phyloP scores from a whole-genome alignment of 495 filamentous ascomycete genomes.

The Penicillium arizonense region DNA sequence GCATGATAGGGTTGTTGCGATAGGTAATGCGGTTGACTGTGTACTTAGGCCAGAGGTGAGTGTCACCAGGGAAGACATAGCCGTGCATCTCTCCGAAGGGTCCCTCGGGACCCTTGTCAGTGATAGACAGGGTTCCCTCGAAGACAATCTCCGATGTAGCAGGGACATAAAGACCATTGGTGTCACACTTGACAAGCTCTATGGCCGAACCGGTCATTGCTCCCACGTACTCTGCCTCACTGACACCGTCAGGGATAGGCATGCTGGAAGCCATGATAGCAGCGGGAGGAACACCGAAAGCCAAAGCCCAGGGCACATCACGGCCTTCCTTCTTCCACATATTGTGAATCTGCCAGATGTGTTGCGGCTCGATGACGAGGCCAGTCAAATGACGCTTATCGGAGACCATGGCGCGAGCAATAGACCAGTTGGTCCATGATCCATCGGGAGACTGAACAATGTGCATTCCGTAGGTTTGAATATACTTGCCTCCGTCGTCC shows the following conservation, averaged over 20 bases:
- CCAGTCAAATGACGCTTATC: constrained; percentile 32
- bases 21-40: constrained; percentile 43
- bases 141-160: constrained; percentile 40
- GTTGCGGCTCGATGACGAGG: constrained; percentile 29
- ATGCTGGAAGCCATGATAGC: constrained; percentile 40
- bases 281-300: constrained; percentile 39
- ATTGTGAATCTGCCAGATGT: constrained; percentile 35
- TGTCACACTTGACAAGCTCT: constrained; percentile 43
- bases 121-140: constrained; percentile 37
- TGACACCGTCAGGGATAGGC: constrained; percentile 37
- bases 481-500: constrained; percentile 39
- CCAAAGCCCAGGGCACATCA: constrained; percentile 38
- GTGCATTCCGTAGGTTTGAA: constrained; percentile 41
- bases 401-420: constrained; percentile 38
- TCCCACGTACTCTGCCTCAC: constrained; percentile 36
- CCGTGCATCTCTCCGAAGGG: constrained; percentile 42
- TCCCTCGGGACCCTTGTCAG: constrained; percentile 32
- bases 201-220: constrained; percentile 34
- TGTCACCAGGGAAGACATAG: constrained; percentile 34
- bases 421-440: constrained; percentile 45
- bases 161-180: constrained; percentile 37
- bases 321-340: constrained; percentile 36
- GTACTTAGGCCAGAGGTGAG: constrained; percentile 24
- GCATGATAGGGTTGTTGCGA: constrained; percentile 37
- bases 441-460: constrained; percentile 36